Evolutionary conservation across 176 grass and related monocot genomes (phyloP).

Genomic region (Avena atlantica): DNA sequence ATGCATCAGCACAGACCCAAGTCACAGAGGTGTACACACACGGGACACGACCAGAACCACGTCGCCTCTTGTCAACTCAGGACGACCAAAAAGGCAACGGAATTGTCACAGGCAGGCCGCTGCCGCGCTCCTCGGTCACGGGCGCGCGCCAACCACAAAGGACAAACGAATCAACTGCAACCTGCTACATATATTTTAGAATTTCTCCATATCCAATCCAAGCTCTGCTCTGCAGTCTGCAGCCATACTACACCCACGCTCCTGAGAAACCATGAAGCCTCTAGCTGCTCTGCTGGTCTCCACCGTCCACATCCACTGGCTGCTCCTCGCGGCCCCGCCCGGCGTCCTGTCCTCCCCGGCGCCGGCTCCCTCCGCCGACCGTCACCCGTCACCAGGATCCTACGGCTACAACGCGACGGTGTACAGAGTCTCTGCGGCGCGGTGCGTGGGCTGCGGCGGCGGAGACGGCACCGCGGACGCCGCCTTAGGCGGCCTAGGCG

Average conservation of each 20-base stretch:
- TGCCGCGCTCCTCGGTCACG: conserved; percentile 13
- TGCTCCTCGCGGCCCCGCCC: background rate
- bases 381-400: background rate
- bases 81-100: background rate
- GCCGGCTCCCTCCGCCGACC: background rate
- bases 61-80: background rate
- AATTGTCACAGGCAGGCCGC: too few relatives aligned
- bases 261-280: conserved; percentile 19
- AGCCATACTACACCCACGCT: too few relatives aligned
- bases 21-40: background rate
- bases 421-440: conserved; percentile 39
- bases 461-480: background rate
- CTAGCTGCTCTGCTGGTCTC: conserved; percentile 14
- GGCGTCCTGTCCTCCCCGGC: background rate
- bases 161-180: background rate
- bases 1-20: too few relatives aligned
- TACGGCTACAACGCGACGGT: conserved; percentile 47
- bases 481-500: background rate
- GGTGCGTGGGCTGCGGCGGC: conserved; percentile 45
- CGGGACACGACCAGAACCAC: background rate
- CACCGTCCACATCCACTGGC: background rate
- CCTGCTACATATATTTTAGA: background rate
- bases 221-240: background rate
- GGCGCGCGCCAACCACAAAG: background rate
- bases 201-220: background rate